Conservation (phyloP, 306 rosid species). For the Pachyrhizus erosus region DNA sequence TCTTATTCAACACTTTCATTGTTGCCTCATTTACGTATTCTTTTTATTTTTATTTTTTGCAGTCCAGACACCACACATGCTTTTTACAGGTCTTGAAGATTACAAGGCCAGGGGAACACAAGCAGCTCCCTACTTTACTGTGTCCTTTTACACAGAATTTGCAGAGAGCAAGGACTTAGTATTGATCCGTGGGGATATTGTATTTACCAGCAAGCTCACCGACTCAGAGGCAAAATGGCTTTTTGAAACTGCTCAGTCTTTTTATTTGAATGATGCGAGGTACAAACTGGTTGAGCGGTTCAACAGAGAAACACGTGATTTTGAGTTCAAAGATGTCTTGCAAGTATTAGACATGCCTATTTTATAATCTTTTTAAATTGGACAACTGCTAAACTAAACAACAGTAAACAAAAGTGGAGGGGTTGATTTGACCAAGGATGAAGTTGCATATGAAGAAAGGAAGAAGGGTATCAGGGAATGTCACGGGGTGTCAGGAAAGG, state of each 20-base stretch:
- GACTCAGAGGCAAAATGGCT: constrained; percentile 89
- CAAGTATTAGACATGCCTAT: constrained; percentile 80
- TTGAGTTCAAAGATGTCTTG: constrained; percentile 91
- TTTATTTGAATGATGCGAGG: constrained; percentile 78
- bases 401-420: constrained; percentile 9
- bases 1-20: neutral
- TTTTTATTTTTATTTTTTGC: constrained; percentile 56
- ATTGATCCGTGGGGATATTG: constrained; percentile 85
- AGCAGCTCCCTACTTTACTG: constrained; percentile 81
- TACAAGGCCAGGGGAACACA: constrained; percentile 96
- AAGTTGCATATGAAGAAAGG: constrained; percentile 2
- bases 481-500: neutral
- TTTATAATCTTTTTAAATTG: constrained; percentile 50
- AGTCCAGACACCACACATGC: constrained; percentile 84
- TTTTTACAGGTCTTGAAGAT: constrained; percentile 93
- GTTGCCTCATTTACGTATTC: neutral
- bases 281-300: constrained; percentile 85
- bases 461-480: neutral
- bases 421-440: constrained; percentile 19
- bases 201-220: constrained; percentile 78
- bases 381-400: neutral
- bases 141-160: constrained; percentile 80
- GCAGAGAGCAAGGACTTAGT: constrained; percentile 88
- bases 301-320: constrained; percentile 83
- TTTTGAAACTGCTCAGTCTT: constrained; percentile 79